Evolutionary conservation across 2,329 filamentous ascomycete species (phyloP), one percentile per base, ranked within the genome.

Genomic region (Trichoderma harzianum): DNA sequence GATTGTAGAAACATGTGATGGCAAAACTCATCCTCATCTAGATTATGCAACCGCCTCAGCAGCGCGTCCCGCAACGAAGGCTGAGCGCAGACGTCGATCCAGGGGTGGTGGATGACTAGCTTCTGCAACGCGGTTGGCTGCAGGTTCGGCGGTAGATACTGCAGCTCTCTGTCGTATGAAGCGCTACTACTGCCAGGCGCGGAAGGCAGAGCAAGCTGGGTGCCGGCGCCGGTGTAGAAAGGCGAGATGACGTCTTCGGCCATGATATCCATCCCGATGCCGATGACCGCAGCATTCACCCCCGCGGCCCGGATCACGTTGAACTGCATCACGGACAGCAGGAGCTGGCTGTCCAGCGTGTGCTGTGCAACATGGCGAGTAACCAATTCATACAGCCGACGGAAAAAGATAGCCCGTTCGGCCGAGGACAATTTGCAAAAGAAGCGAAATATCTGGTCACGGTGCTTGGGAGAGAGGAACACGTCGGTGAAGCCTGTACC

Each of bases 11-110:
- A 74, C 12, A 74, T 21, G 34, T 73, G 58, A 18, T 73, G 65
- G 28, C 73, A 74, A 18, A 74, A 70, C 47, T 73, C 73, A 26
- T 75, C 72, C 7, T 75, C 74, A 36, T 75, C 73, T 3, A 74
- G 63, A 6, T 65, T 28, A 18, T 34, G 39, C 6, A 66, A 24
- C 12, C 64, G 34, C 4, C 43, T 36, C 0, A 74, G 30, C 21
- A 74, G 24, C 2, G 65, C 63, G 26, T 74, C 51, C 3, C 73
- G 69, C 30, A 74, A 51, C 0, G 69, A 73, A 26, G 73, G 58
- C 16, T 70, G 39, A 5, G 73, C 69, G 24, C 69, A 74, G 10
- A 74, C 6, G 32, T 74, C 73, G 21, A 74, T 69, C 73, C 73
- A 74, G 0, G 73, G 73, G 32, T 74, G 73, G n/a, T 74, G 73